Evolutionary conservation across 129 eudicot species (phyloP).

Genomic region (Centella asiatica): DNA sequence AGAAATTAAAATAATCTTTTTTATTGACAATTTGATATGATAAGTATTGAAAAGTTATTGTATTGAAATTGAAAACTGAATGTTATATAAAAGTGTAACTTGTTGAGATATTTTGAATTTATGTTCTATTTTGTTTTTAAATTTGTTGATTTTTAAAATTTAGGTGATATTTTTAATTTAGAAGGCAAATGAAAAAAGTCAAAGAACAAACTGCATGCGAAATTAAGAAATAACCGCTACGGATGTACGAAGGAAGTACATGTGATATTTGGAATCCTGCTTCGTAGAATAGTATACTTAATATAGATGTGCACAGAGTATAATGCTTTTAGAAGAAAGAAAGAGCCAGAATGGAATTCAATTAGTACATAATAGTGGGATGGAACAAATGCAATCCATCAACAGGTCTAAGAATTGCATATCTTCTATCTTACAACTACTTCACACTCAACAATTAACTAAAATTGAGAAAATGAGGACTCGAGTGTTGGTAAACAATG

Average conservation of each 20-base stretch:
- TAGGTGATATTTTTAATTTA: not conserved
- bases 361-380: not conserved
- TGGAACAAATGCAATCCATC: not conserved
- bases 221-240: too few relatives aligned
- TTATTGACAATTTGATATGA: too few relatives aligned
- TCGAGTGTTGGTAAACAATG: conserved; percentile 1
- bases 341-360: not conserved
- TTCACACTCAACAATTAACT: not conserved
- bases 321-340: not conserved
- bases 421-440: not conserved
- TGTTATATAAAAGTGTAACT: too few relatives aligned
- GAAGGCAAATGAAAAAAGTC: not conserved
- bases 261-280: too few relatives aligned
- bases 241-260: too few relatives aligned
- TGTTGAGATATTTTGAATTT: too few relatives aligned
- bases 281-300: not conserved
- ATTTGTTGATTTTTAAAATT: too few relatives aligned
- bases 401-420: not conserved
- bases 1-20: too few relatives aligned
- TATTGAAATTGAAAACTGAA: too few relatives aligned
- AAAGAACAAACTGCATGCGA: too few relatives aligned
- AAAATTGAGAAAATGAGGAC: not conserved
- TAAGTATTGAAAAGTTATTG: too few relatives aligned
- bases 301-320: not conserved
- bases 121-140: too few relatives aligned